phyloP scores from a whole-genome alignment of 192 early-diverging fungal genomes.

The Coemansia aciculifera region DNA sequence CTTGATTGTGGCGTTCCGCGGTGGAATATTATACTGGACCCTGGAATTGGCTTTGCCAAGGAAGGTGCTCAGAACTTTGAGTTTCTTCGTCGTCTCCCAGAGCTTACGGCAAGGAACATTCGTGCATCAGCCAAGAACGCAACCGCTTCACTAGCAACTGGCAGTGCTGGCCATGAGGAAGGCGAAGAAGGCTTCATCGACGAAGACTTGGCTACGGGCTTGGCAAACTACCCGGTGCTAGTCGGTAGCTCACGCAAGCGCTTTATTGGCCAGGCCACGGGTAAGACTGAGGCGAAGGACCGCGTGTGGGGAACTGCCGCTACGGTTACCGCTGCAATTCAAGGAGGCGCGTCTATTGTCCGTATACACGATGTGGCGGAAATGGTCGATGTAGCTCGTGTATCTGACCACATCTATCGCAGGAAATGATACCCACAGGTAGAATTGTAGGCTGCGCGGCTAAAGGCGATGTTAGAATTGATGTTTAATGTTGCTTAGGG shows the following conservation, averaged over 20 bases:
- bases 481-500: background rate
- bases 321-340: slow-evolving; percentile 77
- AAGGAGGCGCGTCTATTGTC: slow-evolving; percentile 78
- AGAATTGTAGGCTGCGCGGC: background rate
- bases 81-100: slow-evolving; percentile 70
- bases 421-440: background rate
- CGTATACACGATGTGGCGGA: slow-evolving; percentile 95
- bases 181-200: slow-evolving; percentile 46
- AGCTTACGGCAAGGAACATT: slow-evolving; percentile 50
- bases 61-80: slow-evolving; percentile 83
- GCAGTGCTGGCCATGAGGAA: slow-evolving; percentile 13
- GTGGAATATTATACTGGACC: slow-evolving; percentile 98
- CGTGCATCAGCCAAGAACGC: slow-evolving; percentile 18
- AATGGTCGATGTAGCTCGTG: slow-evolving; percentile 84
- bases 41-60: slow-evolving; percentile 98
- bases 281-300: slow-evolving; percentile 65
- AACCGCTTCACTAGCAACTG: background rate
- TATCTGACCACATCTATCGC: slow-evolving; percentile 73
- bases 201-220: slow-evolving; percentile 40
- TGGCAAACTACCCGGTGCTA: slow-evolving; percentile 73
- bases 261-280: slow-evolving; percentile 81
- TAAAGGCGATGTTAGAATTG: background rate
- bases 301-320: slow-evolving; percentile 90
- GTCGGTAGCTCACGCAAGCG: slow-evolving; percentile 89
- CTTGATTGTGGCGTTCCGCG: slow-evolving; percentile 79